These are phyloP conservation scores for Diaporthe sp. DNA, from an alignment of 2,329 filamentous ascomycete genomes.

Conservation along the genomic window DNA sequence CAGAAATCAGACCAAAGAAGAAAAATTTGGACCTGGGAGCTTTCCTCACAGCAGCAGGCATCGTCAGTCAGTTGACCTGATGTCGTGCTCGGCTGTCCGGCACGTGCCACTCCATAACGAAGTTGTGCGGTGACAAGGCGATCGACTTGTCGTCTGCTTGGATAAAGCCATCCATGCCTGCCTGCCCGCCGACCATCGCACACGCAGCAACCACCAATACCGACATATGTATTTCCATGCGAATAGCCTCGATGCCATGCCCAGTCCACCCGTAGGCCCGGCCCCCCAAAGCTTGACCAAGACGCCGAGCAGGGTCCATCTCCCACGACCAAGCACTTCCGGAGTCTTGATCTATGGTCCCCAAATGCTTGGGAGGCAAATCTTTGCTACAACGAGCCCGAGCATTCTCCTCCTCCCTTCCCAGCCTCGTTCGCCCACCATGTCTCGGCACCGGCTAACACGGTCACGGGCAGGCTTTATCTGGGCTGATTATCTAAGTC, in stretches of 20 bases:
- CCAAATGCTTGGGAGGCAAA: conserved; percentile 10
- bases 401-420: neutral
- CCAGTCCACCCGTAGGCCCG: conserved; percentile 3
- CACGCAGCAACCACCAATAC: conserved; percentile 11
- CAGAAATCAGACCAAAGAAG: neutral
- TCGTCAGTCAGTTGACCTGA: neutral
- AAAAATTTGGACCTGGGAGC: neutral
- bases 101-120: neutral
- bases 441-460: conserved; percentile 23
- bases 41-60: conserved; percentile 4
- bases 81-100: conserved; percentile 7
- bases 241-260: neutral
- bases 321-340: conserved; percentile 11
- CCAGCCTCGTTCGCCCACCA: conserved; percentile 18
- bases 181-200: neutral
- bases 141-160: conserved; percentile 9
- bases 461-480: conserved; percentile 1
- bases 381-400: conserved; percentile 3
- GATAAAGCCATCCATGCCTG: neutral
- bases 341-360: conserved; percentile 13
- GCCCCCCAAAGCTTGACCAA: conserved; percentile 21
- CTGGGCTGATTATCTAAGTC: conserved; percentile 21
- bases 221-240: conserved; percentile 16
- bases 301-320: conserved; percentile 6
- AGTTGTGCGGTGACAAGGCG: neutral